Evolutionary conservation across 257 asterid species (phyloP).

Genomic region (Solanum peruvianum): DNA sequence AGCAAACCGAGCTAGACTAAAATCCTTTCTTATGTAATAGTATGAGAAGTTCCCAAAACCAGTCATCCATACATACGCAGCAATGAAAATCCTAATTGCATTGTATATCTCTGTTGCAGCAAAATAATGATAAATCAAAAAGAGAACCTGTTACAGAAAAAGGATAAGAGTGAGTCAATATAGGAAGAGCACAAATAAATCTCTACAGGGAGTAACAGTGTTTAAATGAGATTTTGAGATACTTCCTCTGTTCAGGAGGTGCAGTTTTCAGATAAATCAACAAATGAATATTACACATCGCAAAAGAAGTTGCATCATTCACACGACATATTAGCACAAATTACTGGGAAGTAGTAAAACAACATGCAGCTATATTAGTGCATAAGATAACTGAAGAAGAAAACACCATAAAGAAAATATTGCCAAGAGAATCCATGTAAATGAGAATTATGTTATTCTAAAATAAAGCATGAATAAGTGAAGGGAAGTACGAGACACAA

Average conservation of each 20-base stretch:
- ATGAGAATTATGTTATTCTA: background rate
- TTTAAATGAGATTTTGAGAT: background rate
- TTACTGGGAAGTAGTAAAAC: background rate
- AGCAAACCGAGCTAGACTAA: slow-evolving; percentile 87
- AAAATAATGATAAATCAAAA: slow-evolving; percentile 93
- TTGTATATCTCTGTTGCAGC: slow-evolving; percentile 96
- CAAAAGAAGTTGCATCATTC: background rate
- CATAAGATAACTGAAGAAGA: background rate
- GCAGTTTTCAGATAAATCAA: background rate
- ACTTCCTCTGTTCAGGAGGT: background rate
- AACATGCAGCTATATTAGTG: background rate
- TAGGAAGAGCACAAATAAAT: background rate
- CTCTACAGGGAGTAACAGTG: background rate
- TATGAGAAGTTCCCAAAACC: slow-evolving; percentile 98
- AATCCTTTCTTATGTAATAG: slow-evolving; percentile 86
- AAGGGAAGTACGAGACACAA: background rate
- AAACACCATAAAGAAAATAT: background rate
- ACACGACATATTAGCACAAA: background rate
- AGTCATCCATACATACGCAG: slow-evolving; percentile 99
- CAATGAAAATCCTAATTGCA: slow-evolving; percentile 90
- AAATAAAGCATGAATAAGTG: background rate
- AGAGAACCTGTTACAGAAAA: slow-evolving; percentile 50
- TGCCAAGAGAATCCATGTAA: background rate
- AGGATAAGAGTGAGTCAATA: background rate
- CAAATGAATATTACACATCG: background rate